Conservation (phyloP, 371 early-diverging fungal species). For the Funneliformis caledonium region DNA sequence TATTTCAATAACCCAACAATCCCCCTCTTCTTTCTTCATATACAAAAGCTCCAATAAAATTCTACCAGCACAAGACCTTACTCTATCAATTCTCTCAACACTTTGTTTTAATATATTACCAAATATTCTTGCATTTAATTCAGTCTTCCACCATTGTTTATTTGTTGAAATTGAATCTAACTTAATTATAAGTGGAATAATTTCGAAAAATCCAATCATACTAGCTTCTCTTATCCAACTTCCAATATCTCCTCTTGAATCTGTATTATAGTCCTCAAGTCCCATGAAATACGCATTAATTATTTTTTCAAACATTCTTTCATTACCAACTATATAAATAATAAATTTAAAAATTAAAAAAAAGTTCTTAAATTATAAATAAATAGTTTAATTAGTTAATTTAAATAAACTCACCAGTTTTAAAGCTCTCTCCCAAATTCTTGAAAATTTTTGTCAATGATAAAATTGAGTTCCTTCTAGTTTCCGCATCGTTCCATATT, state of each 20-base stretch:
- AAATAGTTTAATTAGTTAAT: neutral
- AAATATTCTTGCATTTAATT: conserved; percentile 46
- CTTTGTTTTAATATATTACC: conserved; percentile 68
- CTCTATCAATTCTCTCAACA: conserved; percentile 83
- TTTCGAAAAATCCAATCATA: conserved; percentile 61
- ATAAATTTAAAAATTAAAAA: neutral
- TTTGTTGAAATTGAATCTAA: conserved; percentile 45
- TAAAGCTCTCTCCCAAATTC: conserved; percentile 48
- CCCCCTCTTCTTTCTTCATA: conserved; percentile 36
- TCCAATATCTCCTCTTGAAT: conserved; percentile 95
- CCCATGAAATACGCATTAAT: conserved; percentile 57
- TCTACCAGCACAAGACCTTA: conserved; percentile 69
- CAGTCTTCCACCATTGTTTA: conserved; percentile 45
- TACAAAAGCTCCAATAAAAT: conserved; percentile 54
- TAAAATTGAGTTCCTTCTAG: conserved; percentile 68
- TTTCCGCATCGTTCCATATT: conserved; percentile 62
- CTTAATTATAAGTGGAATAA: conserved; percentile 53
- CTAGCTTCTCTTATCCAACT: conserved; percentile 87
- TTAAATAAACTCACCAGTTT: conserved; percentile 49
- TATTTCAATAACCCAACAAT: conserved; percentile 34
- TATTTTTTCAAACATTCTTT: conserved; percentile 51
- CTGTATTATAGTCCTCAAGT: conserved; percentile 84
- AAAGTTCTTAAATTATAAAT: neutral
- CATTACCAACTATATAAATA: conserved; percentile 47
- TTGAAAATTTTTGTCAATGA: conserved; percentile 56